Conservation (phyloP, 805 yeast genomes). For the Diddensiella transvaalensis region DNA sequence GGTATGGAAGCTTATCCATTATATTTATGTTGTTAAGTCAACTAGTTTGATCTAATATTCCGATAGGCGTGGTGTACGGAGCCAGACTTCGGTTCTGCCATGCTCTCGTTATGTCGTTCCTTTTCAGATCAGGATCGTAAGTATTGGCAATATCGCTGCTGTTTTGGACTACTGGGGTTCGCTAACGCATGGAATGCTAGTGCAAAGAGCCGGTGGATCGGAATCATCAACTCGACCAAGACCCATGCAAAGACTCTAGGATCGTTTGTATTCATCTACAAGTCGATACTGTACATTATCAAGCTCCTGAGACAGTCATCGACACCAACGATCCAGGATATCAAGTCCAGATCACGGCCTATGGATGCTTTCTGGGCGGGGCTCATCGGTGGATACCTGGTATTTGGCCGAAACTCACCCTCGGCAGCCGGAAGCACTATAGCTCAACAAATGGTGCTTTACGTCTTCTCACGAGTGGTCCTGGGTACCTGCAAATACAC, state of each 20-base stretch:
- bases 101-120: slow-evolving; percentile 56
- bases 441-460: slow-evolving; percentile 70
- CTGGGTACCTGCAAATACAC: slow-evolving; percentile 56
- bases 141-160: slow-evolving; percentile 11
- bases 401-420: slow-evolving; percentile 37
- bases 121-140: slow-evolving; percentile 51
- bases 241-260: slow-evolving; percentile 57
- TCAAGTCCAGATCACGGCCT: slow-evolving; percentile 18
- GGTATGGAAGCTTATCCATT: too few relatives aligned
- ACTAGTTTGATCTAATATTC: too few relatives aligned
- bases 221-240: slow-evolving; percentile 49
- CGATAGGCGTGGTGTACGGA: slow-evolving; percentile 52
- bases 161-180: neutral
- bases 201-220: slow-evolving; percentile 18
- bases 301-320: slow-evolving; percentile 17
- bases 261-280: slow-evolving; percentile 52
- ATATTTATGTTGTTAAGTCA: too few relatives aligned
- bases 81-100: slow-evolving; percentile 60
- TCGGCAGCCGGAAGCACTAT: slow-evolving; percentile 39
- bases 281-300: slow-evolving; percentile 34
- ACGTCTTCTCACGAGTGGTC: slow-evolving; percentile 65
- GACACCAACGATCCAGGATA: slow-evolving; percentile 14
- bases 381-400: slow-evolving; percentile 38
- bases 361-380: slow-evolving; percentile 36
- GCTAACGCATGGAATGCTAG: neutral